These are phyloP conservation scores for Phytomonas francai DNA, from an alignment of 208 protist genomes.

Conservation along the genomic window DNA sequence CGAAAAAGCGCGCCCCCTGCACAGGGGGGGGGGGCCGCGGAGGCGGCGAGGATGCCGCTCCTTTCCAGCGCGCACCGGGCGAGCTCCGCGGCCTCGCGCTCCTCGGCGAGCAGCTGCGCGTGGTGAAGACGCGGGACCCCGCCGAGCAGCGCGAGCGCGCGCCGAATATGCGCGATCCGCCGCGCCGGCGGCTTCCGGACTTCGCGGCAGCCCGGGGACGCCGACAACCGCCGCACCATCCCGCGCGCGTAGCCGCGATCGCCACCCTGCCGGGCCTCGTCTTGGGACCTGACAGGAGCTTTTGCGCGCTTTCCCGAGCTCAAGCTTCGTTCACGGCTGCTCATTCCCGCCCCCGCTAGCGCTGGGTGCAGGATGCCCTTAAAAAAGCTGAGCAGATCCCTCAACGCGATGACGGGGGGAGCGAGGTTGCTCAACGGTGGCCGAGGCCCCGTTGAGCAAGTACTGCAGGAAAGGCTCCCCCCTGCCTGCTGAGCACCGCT, in stretches of 20 bases:
- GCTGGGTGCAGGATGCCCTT: no score
- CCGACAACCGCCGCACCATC: not conserved
- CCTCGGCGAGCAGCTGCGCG: not conserved
- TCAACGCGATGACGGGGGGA: no score
- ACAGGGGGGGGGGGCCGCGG: not conserved
- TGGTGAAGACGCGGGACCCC: not conserved
- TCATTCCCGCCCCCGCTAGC: no score
- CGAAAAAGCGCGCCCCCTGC: no score
- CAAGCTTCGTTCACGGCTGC: no score
- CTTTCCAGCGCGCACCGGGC: not conserved
- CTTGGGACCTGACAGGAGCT: not conserved
- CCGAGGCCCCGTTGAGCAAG: no score
- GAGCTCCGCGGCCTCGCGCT: not conserved
- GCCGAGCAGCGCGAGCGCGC: not conserved
- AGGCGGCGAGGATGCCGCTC: not conserved
- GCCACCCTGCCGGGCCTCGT: not conserved
- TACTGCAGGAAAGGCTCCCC: no score
- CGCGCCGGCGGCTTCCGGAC: not conserved
- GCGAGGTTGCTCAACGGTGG: no score
- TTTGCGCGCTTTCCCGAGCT: no score
- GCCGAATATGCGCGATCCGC: not conserved
- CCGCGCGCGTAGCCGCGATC: slow-evolving; percentile 5
- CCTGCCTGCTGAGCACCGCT: no score
- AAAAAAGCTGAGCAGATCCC: no score
- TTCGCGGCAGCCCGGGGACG: not conserved